A percentile compares a stretch with the other conserved stretches of the same genome.
Conservation (phyloP, 805 yeast species). For the Myxozyma geophila region DNA sequence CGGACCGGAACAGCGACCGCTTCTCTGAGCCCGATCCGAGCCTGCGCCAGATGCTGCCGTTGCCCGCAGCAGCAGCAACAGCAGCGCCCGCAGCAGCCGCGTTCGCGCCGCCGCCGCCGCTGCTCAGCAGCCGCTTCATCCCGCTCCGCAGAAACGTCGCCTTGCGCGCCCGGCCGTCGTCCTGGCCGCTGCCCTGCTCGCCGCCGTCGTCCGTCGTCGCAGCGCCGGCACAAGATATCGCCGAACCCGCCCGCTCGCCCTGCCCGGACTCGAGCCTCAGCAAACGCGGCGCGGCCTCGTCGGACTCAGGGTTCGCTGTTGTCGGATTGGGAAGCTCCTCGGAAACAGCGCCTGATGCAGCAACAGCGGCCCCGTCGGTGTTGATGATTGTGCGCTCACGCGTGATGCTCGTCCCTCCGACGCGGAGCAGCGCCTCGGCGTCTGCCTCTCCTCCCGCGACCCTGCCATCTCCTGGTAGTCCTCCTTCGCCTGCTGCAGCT, state of each 20-base stretch:
- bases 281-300: not conserved
- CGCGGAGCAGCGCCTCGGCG: not conserved
- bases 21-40: slow-evolving; percentile 13
- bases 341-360: no score
- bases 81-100: not conserved
- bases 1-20: slow-evolving; percentile 2
- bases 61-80: not conserved
- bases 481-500: no score
- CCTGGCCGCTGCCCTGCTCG: not conserved
- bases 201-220: not conserved
- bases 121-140: slow-evolving; percentile 1
- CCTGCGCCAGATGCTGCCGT: slow-evolving; percentile 3
- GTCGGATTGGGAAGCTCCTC: no score
- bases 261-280: slow-evolving; percentile 8
- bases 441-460: not conserved
- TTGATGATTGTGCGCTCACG: slow-evolving; percentile 29
- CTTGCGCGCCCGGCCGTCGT: not conserved
- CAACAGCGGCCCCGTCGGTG: not conserved
- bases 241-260: slow-evolving; percentile 10
- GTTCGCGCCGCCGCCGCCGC: not conserved
- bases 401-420: slow-evolving; percentile 12
- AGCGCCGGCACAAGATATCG: slow-evolving; percentile 11
- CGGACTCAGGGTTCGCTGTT: slow-evolving; percentile 1
- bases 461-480: no score
- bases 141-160: slow-evolving; percentile 1